phyloP scores from a whole-genome alignment of 352 stramenopile species.

The Pythium aquatile region DNA sequence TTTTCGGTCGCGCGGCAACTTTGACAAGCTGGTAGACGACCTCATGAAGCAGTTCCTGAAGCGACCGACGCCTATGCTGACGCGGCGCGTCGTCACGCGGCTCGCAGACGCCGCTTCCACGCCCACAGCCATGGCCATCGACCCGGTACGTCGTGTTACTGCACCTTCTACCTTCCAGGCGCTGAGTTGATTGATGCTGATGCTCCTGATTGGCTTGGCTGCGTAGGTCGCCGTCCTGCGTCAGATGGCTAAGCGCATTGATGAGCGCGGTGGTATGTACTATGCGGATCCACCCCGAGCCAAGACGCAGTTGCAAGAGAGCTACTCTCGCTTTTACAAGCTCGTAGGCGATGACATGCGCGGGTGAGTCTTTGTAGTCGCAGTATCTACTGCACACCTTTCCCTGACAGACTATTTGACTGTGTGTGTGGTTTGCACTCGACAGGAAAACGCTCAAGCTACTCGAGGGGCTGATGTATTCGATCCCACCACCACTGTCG shows the following conservation, averaged over 20 bases:
- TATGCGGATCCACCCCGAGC: conserved; percentile 44
- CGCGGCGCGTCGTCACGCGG: conserved; percentile 50
- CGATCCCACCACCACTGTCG: conserved; percentile 15
- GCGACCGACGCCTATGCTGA: conserved; percentile 51
- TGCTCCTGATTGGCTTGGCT: neutral
- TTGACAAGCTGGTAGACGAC: conserved; percentile 23
- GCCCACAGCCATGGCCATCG: conserved; percentile 13
- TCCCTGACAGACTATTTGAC: neutral
- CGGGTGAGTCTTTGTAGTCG: conserved; percentile 35
- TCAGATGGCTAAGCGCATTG: conserved; percentile 74
- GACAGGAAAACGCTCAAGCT: conserved; percentile 65
- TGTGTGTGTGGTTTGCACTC: neutral
- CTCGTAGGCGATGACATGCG: conserved; percentile 76
- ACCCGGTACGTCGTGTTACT: conserved; percentile 18
- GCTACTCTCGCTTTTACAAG: conserved; percentile 77
- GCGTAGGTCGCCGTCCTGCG: conserved; percentile 63
- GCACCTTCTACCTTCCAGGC: neutral
- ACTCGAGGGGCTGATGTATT: conserved; percentile 70
- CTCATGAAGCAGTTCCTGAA: conserved; percentile 43
- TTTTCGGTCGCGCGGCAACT: conserved; percentile 16
- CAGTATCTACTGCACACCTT: too few species aligned
- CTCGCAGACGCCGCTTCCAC: conserved; percentile 45
- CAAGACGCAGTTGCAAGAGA: conserved; percentile 61
- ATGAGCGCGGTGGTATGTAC: conserved; percentile 38
- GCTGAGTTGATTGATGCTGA: neutral